Evolutionary conservation across 2,329 filamentous ascomycete species (phyloP), one percentile per base, ranked within the genome.

Genomic region (Trichothecium sympodiale): DNA sequence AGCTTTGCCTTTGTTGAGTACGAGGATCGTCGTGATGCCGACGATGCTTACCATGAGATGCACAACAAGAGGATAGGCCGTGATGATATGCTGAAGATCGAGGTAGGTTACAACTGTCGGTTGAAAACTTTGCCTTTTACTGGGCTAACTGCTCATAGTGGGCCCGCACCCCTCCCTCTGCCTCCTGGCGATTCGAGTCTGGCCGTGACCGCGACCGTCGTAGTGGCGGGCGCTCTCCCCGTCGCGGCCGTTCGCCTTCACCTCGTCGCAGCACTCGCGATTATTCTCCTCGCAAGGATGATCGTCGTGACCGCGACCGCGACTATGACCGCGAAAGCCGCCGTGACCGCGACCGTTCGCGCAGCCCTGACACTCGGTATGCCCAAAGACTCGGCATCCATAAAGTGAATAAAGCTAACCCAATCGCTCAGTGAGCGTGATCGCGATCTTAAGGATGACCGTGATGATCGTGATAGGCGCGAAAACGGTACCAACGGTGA

Each of bases 21-120:
- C 62, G 91, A 98, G 69, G 93, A 88, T 61, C 85, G 89, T 52
- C 88, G 91, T 50, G 91, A 98, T 70, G 88, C 91, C 45, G 91
- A 98, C 61, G 91, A 98, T 66, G 91, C 91, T 33, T 98, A 98
- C 59, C 86, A 98, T 61, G 91, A 98, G 67, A 98, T 98, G 91
- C 91, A 98, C 59, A 96, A 96, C 71, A 95, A 95, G 77, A 86
- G 89, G 47, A 87, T 98, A 50, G 88, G 87, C 33, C 82, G 89
- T 43, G 91, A 98, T 56, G 91, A 98, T 53, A 67, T 94, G 41
- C 60, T 98, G 65, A 98, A 98, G 69, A 96, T 98, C 47, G 91
- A 98, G 76, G 91, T 94, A 65, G 48, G 74, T 48, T 14, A 9
- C 13, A 12, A 10, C 20, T 10, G 10, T 25, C 20, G 20, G n/a